phyloP scores from a whole-genome alignment of 1,139 yeast species.

The Pichia kudriavzevii region DNA sequence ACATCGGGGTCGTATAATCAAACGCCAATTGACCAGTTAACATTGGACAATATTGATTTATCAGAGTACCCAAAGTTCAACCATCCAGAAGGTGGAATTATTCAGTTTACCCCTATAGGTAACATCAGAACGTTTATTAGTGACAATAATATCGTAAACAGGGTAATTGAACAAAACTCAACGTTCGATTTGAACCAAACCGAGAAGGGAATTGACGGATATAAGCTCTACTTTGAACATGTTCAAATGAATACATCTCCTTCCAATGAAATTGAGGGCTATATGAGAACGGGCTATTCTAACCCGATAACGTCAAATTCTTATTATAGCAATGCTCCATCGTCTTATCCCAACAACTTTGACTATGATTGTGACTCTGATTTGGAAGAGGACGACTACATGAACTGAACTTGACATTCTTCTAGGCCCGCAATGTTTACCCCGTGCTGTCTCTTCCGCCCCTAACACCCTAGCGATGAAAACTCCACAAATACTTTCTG shows the following conservation, averaged over 20 bases:
- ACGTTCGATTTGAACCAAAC: conserved; percentile 26
- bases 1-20: conserved; percentile 6
- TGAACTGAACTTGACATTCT: conserved; percentile 3
- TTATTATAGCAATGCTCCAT: conserved; percentile 18
- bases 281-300: conserved; percentile 34
- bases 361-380: conserved; percentile 24
- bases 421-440: too few species aligned
- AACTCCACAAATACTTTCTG: too few species aligned
- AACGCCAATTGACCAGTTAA: conserved; percentile 14
- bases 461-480: too few species aligned
- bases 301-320: conserved; percentile 6
- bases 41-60: conserved; percentile 24
- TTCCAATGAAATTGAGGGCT: conserved; percentile 32
- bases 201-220: conserved; percentile 30
- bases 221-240: conserved; percentile 25
- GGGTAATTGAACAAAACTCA: conserved; percentile 26
- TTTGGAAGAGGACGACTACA: conserved; percentile 20
- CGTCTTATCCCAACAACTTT: conserved; percentile 6
- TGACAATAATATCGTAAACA: conserved; percentile 25
- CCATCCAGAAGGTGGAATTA: conserved; percentile 59
- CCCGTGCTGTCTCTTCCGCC: too few species aligned
- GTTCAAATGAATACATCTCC: conserved; percentile 25
- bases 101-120: conserved; percentile 63
- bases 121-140: conserved; percentile 29
- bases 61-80: conserved; percentile 54